phyloP scores from a whole-genome alignment of 2,329 filamentous ascomycete genomes.

The Aspergillus fructus region DNA sequence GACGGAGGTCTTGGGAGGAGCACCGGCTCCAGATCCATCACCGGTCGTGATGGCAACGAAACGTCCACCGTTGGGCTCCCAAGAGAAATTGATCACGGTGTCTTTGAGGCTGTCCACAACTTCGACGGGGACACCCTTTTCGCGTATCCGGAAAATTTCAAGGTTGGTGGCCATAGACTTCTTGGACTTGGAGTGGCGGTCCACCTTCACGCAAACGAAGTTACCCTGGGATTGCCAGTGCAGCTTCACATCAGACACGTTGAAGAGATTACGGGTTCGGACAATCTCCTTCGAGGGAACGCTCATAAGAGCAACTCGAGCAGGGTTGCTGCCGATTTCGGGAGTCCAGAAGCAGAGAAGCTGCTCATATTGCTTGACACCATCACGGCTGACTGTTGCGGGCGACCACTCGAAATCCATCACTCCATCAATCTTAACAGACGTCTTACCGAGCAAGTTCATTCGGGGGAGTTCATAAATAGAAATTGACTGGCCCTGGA shows the following conservation, averaged over 20 bases:
- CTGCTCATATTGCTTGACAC: slow-evolving; percentile 90
- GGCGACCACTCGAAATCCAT: slow-evolving; percentile 99
- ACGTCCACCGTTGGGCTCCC: slow-evolving; percentile 96
- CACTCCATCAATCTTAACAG: slow-evolving; percentile 93
- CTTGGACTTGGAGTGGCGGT: slow-evolving; percentile 98
- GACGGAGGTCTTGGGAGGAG: slow-evolving; percentile 89
- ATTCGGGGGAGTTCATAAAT: slow-evolving; percentile 87
- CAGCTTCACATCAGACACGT: slow-evolving; percentile 93
- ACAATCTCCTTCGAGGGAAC: slow-evolving; percentile 93
- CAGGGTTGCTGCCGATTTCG: slow-evolving; percentile 95
- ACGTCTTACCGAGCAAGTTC: slow-evolving; percentile 85
- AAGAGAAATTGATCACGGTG: slow-evolving; percentile 98
- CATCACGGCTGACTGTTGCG: slow-evolving; percentile 74
- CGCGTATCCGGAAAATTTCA: slow-evolving; percentile 94
- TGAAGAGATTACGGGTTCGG: slow-evolving; percentile 94
- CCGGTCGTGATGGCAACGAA: slow-evolving; percentile 96
- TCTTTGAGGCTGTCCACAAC: slow-evolving; percentile 98
- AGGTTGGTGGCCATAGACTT: slow-evolving; percentile 96
- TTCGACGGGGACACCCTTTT: slow-evolving; percentile 98
- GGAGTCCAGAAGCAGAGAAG: slow-evolving; percentile 98
- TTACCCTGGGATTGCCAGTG: slow-evolving; percentile 96
- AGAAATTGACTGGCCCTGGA: slow-evolving; percentile 82
- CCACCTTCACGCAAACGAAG: slow-evolving; percentile 97
- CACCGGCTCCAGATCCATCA: slow-evolving; percentile 76
- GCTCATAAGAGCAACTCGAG: slow-evolving; percentile 95